Evolutionary conservation across 805 yeast species (phyloP), one percentile per base, ranked within the genome.

Genomic region (Ogataea haglerorum): DNA sequence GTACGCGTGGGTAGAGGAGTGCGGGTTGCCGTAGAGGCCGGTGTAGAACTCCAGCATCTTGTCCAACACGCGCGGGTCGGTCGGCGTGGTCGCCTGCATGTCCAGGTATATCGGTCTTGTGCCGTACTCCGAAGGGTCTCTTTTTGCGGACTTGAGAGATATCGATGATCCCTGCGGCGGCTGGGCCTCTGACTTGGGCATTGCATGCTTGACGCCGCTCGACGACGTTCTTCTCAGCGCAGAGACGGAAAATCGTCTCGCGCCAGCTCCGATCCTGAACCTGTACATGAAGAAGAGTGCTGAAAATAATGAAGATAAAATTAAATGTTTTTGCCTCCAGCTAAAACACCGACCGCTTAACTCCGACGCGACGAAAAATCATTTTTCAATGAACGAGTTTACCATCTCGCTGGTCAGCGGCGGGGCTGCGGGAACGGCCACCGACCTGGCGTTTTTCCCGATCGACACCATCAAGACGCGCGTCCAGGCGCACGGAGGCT

Each of bases 51-150:
- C 78, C 52, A 87, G 61, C 95, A 87, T 88, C 52, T 80, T 82
- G 60, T 87, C 96, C 52, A 93, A 67, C 8, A 93, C 99, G 41
- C 99, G 74, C 23, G 99, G 99, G 60, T 93, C 99, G 1, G 93
- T 85, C 19, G 98, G 99, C 0, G 99, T 91, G 0, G 99, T 93
- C 22, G 99, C 98, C 68, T 93, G 99, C 76, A 90, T 90, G 57
- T 93, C 99, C 57, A 93, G 68, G 65, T 93, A 93, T 48, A 93
- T 93, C 8, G 99, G 99, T 53, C 97, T 76, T 8, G 84, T 71
- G 38, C 93, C 95, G 53, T 47, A 63, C 34, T 46, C n/a, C 3
- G 58, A 65, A 32, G 64, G 69, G 53, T 73, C 77, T 45, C 79
- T 62, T 18, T 40, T 47, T 28, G 76, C 72, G 35, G 58, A 67